Base-by-base conservation (phyloP, 2,329 filamentous ascomycete species). In the Venturia nashicola region DNA sequence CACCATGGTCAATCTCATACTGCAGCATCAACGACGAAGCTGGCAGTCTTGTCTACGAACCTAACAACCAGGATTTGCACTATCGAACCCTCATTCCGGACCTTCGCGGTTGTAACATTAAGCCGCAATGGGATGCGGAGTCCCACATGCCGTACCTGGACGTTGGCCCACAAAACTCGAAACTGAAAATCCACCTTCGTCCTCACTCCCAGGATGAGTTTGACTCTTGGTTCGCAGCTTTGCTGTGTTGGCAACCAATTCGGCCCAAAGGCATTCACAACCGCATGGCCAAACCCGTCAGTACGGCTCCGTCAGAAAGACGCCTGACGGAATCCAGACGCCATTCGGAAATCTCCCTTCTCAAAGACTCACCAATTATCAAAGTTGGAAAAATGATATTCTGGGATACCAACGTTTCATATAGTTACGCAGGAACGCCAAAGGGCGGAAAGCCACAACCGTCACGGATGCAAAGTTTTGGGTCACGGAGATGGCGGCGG, bases 321-420 rank as follows among this genome's bases (percentile, higher is more conserved):
- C 69, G 72, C 16, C 69, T 75, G 34, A 68, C 70, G 32, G 73
- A 78, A 68, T 74, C 75, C 71, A 71, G 80, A 66, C 73, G 81
- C 62, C 76, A 79, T 68, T 79, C 79, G 20, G 78, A 80, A 64
- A 76, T 78, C 32, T 80, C 81, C 2, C 70, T 80, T 36, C 77
- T 81, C 36, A 94, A 87, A 71, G 87, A 91, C 67, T 83, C 85
- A 3, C 86, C 88, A 64, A 94, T 97, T 68, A 97, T 97, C 78
- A 99, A 97, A 73, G 90, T 97, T 64, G 79, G 79, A 42, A 80
- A 80, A 68, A 82, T 82, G 79, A 78, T 80, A 71, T 81, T 96
- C 59, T 97, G 92, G 93, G 91, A 97, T 75, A 94, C 78, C 9
- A 79, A 78, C 66, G 76, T 80, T 27, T 78, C 76, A 6, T 80